phyloP scores from a whole-genome alignment of 2,329 filamentous ascomycete genomes.

The Arachnomyces sp. region DNA sequence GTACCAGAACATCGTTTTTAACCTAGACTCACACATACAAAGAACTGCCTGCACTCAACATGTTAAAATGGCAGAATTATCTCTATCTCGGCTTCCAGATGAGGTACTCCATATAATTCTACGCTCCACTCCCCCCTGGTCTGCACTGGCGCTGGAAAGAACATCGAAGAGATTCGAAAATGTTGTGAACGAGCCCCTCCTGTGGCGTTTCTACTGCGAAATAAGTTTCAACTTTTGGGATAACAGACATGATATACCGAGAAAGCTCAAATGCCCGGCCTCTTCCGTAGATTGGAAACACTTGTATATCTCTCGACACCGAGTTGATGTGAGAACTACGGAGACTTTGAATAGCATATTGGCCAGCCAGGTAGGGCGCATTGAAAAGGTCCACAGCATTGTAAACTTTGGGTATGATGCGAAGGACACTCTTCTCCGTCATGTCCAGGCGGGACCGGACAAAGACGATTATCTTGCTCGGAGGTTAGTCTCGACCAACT shows the following conservation, averaged over 20 bases:
- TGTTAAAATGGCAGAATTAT: conserved; percentile 24
- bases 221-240: conserved; percentile 69
- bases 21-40: conserved; percentile 1
- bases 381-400: conserved; percentile 63
- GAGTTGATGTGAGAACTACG: conserved; percentile 46
- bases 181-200: conserved; percentile 61
- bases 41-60: conserved; percentile 2
- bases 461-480: conserved; percentile 69
- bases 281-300: conserved; percentile 65
- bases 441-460: conserved; percentile 53
- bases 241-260: conserved; percentile 50
- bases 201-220: conserved; percentile 74
- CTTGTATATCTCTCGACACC: conserved; percentile 53
- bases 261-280: conserved; percentile 48
- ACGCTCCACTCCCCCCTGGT: conserved; percentile 48
- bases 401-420: conserved; percentile 73
- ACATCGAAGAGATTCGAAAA: conserved; percentile 58
- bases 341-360: conserved; percentile 61
- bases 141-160: conserved; percentile 47
- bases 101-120: conserved; percentile 80
- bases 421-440: conserved; percentile 70
- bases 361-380: conserved; percentile 59
- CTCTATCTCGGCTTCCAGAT: conserved; percentile 55
- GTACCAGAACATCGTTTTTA: neutral
- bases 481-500: conserved; percentile 32